Evolutionary conservation across 345 rosid genomes (phyloP).

Genomic region (Gynandropsis gynandra): DNA sequence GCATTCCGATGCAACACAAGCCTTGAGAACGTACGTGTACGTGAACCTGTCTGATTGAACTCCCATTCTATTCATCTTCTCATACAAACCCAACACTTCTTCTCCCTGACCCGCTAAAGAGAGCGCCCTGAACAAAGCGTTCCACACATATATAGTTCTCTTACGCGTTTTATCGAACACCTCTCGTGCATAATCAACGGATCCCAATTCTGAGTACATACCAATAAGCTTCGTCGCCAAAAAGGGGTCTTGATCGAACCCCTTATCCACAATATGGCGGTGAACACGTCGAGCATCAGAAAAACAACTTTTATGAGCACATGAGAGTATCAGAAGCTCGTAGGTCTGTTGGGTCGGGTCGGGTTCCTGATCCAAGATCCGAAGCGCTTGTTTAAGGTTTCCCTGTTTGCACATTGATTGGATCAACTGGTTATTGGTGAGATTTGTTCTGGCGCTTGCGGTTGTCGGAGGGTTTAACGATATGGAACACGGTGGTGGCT

Average conservation of each 20-base stretch:
- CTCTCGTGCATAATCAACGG: conserved; percentile 50
- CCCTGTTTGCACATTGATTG: conserved; percentile 68
- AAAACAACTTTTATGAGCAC: conserved; percentile 48
- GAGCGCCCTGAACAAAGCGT: conserved; percentile 76
- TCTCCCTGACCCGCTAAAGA: conserved; percentile 63
- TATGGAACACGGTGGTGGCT: conserved; percentile 28
- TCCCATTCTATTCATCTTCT: conserved; percentile 53
- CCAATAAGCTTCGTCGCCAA: conserved; percentile 85
- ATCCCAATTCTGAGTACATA: conserved; percentile 50
- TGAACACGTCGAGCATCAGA: conserved; percentile 56
- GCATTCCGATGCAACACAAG: conserved; percentile 61
- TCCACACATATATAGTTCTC: conserved; percentile 81
- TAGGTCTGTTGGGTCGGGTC: conserved; percentile 73
- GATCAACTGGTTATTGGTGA: conserved; percentile 41
- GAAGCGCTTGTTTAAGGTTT: conserved; percentile 64
- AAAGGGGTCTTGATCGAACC: conserved; percentile 86
- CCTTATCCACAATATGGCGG: conserved; percentile 49
- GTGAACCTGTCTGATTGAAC: conserved; percentile 72
- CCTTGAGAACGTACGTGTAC: conserved; percentile 77
- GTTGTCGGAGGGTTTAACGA: conserved; percentile 32
- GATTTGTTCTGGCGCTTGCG: conserved; percentile 20
- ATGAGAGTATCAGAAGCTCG: conserved; percentile 69
- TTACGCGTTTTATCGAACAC: conserved; percentile 75
- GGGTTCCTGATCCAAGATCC: conserved; percentile 47
- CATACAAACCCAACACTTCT: conserved; percentile 60